A percentile compares a stretch with the other conserved stretches of the same genome.
These are phyloP conservation scores for Penicillium sp. DNA, from an alignment of 2,329 filamentous ascomycete species.

Conservation along the genomic window DNA sequence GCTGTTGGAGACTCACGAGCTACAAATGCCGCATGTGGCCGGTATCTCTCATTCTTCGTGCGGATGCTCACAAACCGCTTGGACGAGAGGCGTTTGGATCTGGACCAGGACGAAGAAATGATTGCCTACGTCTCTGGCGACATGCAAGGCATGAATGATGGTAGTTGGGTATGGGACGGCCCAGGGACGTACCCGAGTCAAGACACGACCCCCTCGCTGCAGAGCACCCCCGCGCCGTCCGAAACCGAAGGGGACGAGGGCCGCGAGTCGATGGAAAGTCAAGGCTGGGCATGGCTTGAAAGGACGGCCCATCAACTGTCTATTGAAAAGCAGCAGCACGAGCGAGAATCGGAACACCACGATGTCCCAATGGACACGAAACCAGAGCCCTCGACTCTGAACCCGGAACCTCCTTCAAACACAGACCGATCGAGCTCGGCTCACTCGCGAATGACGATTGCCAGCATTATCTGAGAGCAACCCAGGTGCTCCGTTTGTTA, in stretches of 20 bases:
- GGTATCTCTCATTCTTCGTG: conserved; percentile 76
- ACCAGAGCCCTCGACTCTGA: conserved; percentile 17
- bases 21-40: conserved; percentile 71
- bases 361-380: conserved; percentile 18
- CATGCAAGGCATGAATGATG: conserved; percentile 70
- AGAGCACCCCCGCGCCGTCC: too few species aligned
- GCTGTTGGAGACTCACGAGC: conserved; percentile 66
- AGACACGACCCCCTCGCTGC: conserved; percentile 22
- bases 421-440: conserved; percentile 27
- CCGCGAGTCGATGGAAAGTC: conserved; percentile 53
- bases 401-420: conserved; percentile 19
- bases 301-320: conserved; percentile 53
- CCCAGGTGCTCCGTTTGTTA: too few species aligned
- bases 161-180: conserved; percentile 76
- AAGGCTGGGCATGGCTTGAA: conserved; percentile 73
- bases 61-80: conserved; percentile 58
- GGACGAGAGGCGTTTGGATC: conserved; percentile 39
- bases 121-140: conserved; percentile 81
- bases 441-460: conserved; percentile 44
- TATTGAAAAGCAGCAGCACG: conserved; percentile 43
- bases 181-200: conserved; percentile 47
- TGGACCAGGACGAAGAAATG: conserved; percentile 75
- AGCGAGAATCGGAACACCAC: conserved; percentile 13
- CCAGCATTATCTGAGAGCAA: conserved; percentile 44
- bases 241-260: too few species aligned